phyloP scores from a whole-genome alignment of 306 rosid species.

The Cercis canadensis region DNA sequence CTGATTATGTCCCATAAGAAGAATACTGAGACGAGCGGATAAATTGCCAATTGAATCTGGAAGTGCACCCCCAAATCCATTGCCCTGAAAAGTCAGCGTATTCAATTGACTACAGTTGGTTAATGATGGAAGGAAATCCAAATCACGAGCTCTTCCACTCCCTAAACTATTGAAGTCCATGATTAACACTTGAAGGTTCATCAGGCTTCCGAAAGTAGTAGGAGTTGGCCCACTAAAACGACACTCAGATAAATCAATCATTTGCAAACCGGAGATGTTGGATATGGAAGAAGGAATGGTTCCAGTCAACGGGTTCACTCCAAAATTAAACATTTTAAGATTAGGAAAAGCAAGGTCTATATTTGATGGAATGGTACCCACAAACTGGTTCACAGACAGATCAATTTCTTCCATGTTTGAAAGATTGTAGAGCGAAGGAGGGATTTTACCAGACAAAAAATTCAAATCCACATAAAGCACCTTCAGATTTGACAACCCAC shows the following conservation, averaged over 20 bases:
- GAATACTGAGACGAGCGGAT: neutral
- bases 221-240: conserved; percentile 34
- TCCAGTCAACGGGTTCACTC: neutral
- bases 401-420: neutral
- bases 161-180: conserved; percentile 20
- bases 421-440: conserved; percentile 40
- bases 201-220: conserved; percentile 25
- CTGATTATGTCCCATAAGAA: neutral
- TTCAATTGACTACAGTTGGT: too few relatives aligned
- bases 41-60: conserved; percentile 30
- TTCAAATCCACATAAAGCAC: neutral
- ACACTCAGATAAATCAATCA: neutral
- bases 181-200: neutral
- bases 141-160: conserved; percentile 21
- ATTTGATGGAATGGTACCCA: conserved; percentile 20
- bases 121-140: too few relatives aligned
- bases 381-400: neutral
- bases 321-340: neutral
- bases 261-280: conserved; percentile 24
- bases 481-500: conserved; percentile 32
- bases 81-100: accelerated
- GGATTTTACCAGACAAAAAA: conserved; percentile 9
- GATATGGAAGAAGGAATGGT: conserved; percentile 25
- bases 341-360: conserved; percentile 31
- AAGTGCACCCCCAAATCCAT: conserved; percentile 35